These are phyloP conservation scores for Neurospora hispaniola DNA, from an alignment of 495 filamentous ascomycete species.

Conservation along the genomic window DNA sequence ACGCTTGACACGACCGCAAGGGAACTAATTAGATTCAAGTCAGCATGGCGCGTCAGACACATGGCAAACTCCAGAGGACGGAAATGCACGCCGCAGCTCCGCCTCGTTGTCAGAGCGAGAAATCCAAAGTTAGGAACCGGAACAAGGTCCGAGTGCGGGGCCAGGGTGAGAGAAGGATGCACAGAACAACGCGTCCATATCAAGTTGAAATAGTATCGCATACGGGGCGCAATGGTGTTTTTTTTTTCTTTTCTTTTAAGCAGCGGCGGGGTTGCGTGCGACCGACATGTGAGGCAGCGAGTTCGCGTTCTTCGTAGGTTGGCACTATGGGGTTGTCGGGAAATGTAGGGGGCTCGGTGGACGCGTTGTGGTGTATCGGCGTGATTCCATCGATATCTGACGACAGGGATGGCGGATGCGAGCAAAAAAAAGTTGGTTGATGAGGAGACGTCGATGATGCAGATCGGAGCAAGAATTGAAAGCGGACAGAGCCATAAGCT, in stretches of 20 bases:
- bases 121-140: not conserved
- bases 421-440: not conserved
- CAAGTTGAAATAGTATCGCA: not conserved
- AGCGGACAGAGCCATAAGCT: constrained; percentile 14
- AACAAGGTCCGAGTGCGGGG: not conserved
- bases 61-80: not conserved
- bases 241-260: not conserved
- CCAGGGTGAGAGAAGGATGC: not conserved
- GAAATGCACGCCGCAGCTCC: not conserved
- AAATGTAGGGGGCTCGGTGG: constrained; percentile 3
- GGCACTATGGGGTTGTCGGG: not conserved
- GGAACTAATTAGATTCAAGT: constrained; percentile 54
- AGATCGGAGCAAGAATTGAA: not conserved
- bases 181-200: not conserved
- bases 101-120: not conserved
- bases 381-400: constrained; percentile 4
- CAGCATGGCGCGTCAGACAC: constrained; percentile 22
- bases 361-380: constrained; percentile 7
- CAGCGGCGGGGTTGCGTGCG: not conserved
- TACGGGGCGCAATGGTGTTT: not conserved
- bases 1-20: constrained; percentile 98
- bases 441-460: not conserved
- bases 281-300: not conserved
- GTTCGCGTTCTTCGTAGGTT: not conserved
- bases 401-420: not conserved